These are phyloP conservation scores for Phytophthora fragariae DNA, from an alignment of 352 stramenopile species.

Conservation along the genomic window DNA sequence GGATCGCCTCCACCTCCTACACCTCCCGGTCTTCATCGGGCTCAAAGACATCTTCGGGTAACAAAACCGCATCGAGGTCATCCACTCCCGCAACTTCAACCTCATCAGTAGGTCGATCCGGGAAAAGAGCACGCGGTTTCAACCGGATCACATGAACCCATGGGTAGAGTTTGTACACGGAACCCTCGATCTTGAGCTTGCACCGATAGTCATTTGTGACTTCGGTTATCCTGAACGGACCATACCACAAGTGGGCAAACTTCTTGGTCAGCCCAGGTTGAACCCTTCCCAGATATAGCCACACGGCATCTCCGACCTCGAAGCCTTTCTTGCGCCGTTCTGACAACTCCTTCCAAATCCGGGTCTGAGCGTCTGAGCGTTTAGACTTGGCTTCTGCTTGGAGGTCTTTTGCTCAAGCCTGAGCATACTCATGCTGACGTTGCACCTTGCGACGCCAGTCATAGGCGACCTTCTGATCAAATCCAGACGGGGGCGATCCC, in stretches of 20 bases:
- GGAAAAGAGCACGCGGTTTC: background rate
- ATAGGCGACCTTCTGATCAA: too few species aligned
- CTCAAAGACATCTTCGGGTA: constrained; percentile 2
- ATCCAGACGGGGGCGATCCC: too few species aligned
- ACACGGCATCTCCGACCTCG: background rate
- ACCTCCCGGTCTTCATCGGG: background rate
- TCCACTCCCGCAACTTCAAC: background rate
- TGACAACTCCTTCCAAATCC: too few species aligned
- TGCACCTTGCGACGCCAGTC: too few species aligned
- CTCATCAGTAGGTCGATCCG: background rate
- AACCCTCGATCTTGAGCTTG: background rate
- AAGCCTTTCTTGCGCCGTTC: too few species aligned
- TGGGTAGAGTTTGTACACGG: background rate
- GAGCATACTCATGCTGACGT: too few species aligned
- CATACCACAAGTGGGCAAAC: too few species aligned
- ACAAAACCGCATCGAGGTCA: background rate
- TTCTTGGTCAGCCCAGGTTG: background rate
- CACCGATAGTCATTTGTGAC: background rate
- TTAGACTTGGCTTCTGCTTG: too few species aligned
- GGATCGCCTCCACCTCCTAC: too few species aligned
- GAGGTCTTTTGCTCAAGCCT: too few species aligned
- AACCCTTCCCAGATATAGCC: constrained; percentile 10
- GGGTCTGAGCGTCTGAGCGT: too few species aligned
- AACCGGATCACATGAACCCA: background rate
- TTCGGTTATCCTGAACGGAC: too few species aligned